Percentiles rank a stretch among this genome's conserved stretches.
These are phyloP conservation scores for Macrolepiota fuliginosa DNA, from an alignment of 768 basidiomycete genomes.

Conservation along the genomic window DNA sequence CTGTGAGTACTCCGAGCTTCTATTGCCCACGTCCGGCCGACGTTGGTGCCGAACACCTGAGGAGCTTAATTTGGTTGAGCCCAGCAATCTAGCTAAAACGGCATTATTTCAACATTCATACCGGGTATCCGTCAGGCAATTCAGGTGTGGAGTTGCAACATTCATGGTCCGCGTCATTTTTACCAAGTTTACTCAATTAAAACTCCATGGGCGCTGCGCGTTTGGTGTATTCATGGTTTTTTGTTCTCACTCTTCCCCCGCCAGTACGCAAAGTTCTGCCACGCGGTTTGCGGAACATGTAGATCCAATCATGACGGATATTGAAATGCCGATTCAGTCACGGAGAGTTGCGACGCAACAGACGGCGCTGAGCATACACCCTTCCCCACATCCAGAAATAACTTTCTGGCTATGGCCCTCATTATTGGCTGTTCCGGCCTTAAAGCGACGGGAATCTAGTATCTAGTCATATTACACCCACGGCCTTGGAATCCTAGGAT, in stretches of 20 bases:
- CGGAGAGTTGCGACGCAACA: neutral
- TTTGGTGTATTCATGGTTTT: neutral
- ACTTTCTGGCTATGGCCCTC: neutral
- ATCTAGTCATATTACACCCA: neutral
- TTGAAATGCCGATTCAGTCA: neutral
- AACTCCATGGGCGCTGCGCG: neutral
- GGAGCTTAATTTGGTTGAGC: too few relatives aligned
- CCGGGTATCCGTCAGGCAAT: too few relatives aligned
- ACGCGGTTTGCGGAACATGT: neutral
- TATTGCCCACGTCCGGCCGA: too few relatives aligned
- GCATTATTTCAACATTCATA: too few relatives aligned
- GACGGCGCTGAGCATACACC: neutral
- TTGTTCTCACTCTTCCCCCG: neutral
- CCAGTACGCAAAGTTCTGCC: neutral
- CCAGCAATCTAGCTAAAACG: too few relatives aligned
- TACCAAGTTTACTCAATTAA: neutral
- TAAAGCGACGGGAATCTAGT: neutral
- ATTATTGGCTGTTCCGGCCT: neutral
- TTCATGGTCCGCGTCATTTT: neutral
- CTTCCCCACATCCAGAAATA: neutral
- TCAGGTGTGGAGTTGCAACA: neutral
- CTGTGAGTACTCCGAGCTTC: too few relatives aligned
- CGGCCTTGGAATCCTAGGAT: neutral
- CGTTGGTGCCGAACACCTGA: too few relatives aligned
- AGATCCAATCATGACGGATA: neutral